Percentiles rank a stretch among this genome's conserved stretches.
Conservation (phyloP, 2,329 filamentous ascomycete species). For the Pseudogymnoascus sp. region DNA sequence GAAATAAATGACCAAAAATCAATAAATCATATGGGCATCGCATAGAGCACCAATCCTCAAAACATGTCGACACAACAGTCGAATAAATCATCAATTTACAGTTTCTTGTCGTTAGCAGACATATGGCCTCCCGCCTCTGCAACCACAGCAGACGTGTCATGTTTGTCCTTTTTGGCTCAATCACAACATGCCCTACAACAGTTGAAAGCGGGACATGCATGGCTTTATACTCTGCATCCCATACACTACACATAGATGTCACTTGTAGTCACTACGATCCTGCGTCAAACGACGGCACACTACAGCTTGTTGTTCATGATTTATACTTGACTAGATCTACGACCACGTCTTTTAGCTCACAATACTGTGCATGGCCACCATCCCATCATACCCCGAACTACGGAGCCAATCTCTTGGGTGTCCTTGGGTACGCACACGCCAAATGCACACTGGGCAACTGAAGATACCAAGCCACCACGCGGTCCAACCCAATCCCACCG, state of each 20-base stretch:
- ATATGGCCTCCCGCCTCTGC: too few relatives aligned
- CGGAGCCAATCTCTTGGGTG: conserved; percentile 50
- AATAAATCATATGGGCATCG: too few relatives aligned
- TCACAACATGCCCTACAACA: too few relatives aligned
- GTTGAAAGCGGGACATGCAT: too few relatives aligned
- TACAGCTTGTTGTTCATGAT: not conserved
- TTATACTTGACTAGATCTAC: not conserved
- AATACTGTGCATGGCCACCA: not conserved
- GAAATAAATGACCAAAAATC: too few relatives aligned
- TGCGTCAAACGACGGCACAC: not conserved
- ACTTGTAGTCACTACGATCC: not conserved
- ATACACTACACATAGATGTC: not conserved
- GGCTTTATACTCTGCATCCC: too few relatives aligned
- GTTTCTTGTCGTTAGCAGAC: too few relatives aligned
- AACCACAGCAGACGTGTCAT: too few relatives aligned
- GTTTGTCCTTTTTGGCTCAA: too few relatives aligned
- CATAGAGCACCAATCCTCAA: too few relatives aligned
- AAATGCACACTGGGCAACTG: conserved; percentile 52
- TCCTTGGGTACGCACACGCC: conserved; percentile 49
- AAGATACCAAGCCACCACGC: conserved; percentile 51
- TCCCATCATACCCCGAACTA: conserved; percentile 22
- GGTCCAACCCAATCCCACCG: conserved; percentile 82
- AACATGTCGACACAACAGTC: too few relatives aligned
- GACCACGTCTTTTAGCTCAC: not conserved
- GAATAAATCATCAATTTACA: too few relatives aligned